phyloP scores from a whole-genome alignment of 78 protist genomes.

The Parvularia atlantis region DNA sequence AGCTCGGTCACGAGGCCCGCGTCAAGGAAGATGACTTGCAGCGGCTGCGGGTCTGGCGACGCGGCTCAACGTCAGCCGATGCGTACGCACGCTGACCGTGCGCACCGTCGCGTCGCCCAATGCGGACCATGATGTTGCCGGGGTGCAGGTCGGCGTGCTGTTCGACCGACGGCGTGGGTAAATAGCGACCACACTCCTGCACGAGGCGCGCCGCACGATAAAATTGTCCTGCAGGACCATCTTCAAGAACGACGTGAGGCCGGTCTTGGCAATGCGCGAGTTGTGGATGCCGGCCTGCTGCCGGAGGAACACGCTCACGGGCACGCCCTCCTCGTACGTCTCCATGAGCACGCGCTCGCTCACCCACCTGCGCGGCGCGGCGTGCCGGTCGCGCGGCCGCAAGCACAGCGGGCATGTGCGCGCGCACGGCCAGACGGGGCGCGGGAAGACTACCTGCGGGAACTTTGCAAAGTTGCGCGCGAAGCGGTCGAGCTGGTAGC shows the following conservation, averaged over 20 bases:
- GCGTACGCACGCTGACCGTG: too few species aligned
- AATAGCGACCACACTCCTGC: too few species aligned
- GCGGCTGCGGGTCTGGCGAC: not conserved
- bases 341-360: slow-evolving; percentile 5
- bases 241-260: slow-evolving; percentile 24
- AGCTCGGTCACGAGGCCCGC: slow-evolving; percentile 24
- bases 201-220: too few species aligned
- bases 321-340: slow-evolving; percentile 1
- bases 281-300: not conserved
- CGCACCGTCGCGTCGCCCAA: not conserved
- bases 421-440: not conserved
- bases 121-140: slow-evolving; percentile 16
- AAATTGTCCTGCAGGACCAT: slow-evolving; percentile 25
- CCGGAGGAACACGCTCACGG: not conserved
- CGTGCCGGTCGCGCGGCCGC: not conserved
- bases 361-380: not conserved
- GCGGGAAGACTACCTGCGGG: not conserved
- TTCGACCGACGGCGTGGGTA: too few species aligned
- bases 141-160: slow-evolving; percentile 39
- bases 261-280: not conserved
- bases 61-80: too few species aligned
- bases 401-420: not conserved
- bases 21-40: not conserved
- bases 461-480: not conserved
- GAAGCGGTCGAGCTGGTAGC: slow-evolving; percentile 1